Base-by-base conservation (phyloP, 345 rosid genomes). In the Luvunga scandens region DNA sequence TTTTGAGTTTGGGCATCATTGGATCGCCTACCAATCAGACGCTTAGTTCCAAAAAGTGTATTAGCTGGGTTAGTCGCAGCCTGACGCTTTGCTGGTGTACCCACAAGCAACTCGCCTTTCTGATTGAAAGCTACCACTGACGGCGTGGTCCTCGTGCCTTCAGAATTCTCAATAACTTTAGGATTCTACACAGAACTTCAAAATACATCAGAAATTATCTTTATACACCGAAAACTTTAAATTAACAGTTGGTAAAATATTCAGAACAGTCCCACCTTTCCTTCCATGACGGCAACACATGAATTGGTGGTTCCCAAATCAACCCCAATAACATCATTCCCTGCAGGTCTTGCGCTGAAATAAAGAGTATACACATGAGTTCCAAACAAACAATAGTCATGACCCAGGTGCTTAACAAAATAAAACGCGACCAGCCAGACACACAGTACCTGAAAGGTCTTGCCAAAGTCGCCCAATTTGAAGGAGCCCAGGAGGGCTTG, bases 271-370 rank as follows among this genome's bases (percentile, higher is more conserved):
- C 76, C 61, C 70, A 96, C 99, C 89, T 94, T 96, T 55, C 99
- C 99, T 76, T 96, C 99, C 99, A 96, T 96, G 77, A 94, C 91
- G 18, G 97, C 86, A 78, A 96, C 99, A 80, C 99, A 96, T 1
- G 99, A 96, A 81, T 94, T 96, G 21, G 99, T 96, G 9, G 99
- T 96, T 50, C 99, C 99, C 92, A 96, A 85, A 77, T 96, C 98
- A 78, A 96, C 91, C 78, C 98, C 99, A 18, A 96, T 92, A 63
- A 94, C 97, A 80, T 96, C 99, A 66, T 81, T 90, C 4, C 97
- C 98, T 7, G 88, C 89, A 33, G 99, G 92, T 82, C 86, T 96
- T 30, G 99, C 87, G 73, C 99, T 96, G 79, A 42, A 77, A 14
- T 18, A 53, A 27, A 0, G 22, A 66, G 66, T 30, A 5, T 56